phyloP scores from a whole-genome alignment of 2,329 filamentous ascomycete species.

The Colletotrichum lupini region DNA sequence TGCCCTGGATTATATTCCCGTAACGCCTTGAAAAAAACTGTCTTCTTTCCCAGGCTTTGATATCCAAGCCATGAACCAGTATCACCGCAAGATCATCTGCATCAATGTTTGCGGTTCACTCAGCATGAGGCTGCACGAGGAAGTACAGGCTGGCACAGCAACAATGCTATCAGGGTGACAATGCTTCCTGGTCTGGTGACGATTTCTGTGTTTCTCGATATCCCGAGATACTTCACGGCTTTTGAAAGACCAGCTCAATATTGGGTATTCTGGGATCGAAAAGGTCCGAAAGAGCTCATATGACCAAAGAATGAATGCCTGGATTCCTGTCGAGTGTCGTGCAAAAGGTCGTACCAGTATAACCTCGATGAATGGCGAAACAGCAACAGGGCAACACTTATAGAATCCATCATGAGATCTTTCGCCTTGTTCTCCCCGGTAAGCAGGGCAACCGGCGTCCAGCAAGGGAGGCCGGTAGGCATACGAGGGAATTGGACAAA shows the following conservation, averaged over 20 bases:
- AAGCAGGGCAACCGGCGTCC: slow-evolving; percentile 13
- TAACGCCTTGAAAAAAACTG: background rate
- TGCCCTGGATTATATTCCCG: background rate
- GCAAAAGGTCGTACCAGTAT: slow-evolving; percentile 19
- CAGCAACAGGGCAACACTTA: slow-evolving; percentile 12
- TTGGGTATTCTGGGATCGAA: background rate
- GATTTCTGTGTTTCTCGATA: background rate
- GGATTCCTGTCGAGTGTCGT: slow-evolving; percentile 1
- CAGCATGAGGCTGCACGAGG: background rate
- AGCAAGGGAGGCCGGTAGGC: background rate
- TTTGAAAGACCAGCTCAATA: background rate
- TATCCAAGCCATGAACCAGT: background rate
- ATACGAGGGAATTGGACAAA: background rate
- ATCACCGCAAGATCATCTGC: background rate
- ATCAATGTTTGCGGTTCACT: background rate
- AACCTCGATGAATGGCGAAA: background rate
- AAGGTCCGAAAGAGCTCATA: background rate
- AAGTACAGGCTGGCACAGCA: background rate
- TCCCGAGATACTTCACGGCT: background rate
- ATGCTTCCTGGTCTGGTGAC: background rate
- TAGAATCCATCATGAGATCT: background rate
- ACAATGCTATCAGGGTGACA: background rate
- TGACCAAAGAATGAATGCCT: background rate
- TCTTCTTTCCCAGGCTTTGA: too few species aligned
- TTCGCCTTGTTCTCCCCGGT: slow-evolving; percentile 12